Percentiles rank a stretch among this genome's conserved stretches.
phyloP scores from a whole-genome alignment of 306 rosid species.

The Casuarina equisetifolia region DNA sequence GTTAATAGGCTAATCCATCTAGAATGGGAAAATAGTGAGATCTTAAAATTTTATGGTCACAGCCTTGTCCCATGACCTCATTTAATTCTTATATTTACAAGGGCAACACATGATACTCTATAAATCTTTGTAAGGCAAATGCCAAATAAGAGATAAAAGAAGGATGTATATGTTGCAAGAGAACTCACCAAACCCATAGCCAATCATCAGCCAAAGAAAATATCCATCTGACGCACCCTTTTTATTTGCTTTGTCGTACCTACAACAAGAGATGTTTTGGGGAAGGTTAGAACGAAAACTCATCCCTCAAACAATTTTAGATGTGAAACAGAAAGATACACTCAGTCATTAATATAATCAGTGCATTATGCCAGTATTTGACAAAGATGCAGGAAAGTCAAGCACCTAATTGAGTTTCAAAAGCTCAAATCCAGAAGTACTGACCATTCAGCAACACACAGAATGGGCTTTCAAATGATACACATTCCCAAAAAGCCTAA shows the following conservation, averaged over 20 bases:
- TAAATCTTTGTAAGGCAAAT: not conserved
- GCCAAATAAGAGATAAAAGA: slow-evolving; percentile 6
- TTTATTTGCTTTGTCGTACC: slow-evolving; percentile 81
- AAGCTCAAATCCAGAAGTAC: not conserved
- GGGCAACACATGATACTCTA: not conserved
- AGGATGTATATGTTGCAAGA: slow-evolving; percentile 13
- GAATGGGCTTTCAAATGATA: not conserved
- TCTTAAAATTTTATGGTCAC: not conserved
- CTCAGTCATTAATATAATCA: not conserved
- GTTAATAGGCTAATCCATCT: not conserved
- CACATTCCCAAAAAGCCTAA: not conserved
- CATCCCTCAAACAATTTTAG: not conserved
- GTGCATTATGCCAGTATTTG: not conserved
- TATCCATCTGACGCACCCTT: slow-evolving; percentile 52
- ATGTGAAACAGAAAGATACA: not conserved
- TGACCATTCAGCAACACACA: slow-evolving; percentile 1
- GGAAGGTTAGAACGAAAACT: slow-evolving; percentile 9
- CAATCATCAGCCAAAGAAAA: slow-evolving; percentile 75
- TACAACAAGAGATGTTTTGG: slow-evolving; percentile 43
- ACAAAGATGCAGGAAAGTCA: not conserved
- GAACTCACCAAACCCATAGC: slow-evolving; percentile 85
- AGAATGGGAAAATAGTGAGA: not conserved
- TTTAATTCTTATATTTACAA: not conserved
- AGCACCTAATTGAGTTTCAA: not conserved
- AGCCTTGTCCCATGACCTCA: not conserved